phyloP scores from a whole-genome alignment of 352 stramenopile genomes.

The Thalassiosira pacifica region DNA sequence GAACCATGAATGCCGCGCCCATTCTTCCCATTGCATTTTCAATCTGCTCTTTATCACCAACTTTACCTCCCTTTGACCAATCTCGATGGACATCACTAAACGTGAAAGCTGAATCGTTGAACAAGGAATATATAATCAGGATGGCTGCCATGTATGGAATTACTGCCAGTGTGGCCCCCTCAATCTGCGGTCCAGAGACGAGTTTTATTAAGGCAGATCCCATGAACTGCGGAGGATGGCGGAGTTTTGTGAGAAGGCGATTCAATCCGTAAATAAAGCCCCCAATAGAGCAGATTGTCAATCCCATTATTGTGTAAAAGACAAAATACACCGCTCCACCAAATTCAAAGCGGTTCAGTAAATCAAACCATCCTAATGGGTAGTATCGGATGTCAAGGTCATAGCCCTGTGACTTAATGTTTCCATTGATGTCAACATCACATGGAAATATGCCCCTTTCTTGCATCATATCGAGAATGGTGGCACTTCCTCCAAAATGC shows the following conservation, averaged over 20 bases:
- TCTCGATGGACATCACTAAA: conserved; percentile 57
- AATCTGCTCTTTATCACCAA: conserved; percentile 50
- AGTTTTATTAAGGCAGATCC: conserved; percentile 92
- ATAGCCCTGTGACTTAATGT: conserved; percentile 86
- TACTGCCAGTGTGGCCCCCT: conserved; percentile 88
- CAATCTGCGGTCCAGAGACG: conserved; percentile 88
- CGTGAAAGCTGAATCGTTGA: conserved; percentile 47
- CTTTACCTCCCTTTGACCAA: conserved; percentile 49
- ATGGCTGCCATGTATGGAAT: conserved; percentile 60
- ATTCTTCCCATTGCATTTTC: conserved; percentile 67
- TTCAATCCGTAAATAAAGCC: conserved; percentile 94
- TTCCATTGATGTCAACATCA: conserved; percentile 74
- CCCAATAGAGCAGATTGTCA: conserved; percentile 90
- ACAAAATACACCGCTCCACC: conserved; percentile 93
- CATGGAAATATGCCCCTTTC: conserved; percentile 73
- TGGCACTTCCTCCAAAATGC: conserved; percentile 77
- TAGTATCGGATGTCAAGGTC: conserved; percentile 91
- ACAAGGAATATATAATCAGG: conserved; percentile 45
- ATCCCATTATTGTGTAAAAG: conserved; percentile 93
- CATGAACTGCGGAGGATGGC: conserved; percentile 93
- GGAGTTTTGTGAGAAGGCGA: conserved; percentile 94
- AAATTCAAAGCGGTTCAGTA: conserved; percentile 97
- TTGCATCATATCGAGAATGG: conserved; percentile 77
- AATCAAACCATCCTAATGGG: conserved; percentile 92
- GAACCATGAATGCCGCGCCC: conserved; percentile 64